phyloP scores from a whole-genome alignment of 1,284 basidiomycete genomes.

The Fistulinella cinereoalba region DNA sequence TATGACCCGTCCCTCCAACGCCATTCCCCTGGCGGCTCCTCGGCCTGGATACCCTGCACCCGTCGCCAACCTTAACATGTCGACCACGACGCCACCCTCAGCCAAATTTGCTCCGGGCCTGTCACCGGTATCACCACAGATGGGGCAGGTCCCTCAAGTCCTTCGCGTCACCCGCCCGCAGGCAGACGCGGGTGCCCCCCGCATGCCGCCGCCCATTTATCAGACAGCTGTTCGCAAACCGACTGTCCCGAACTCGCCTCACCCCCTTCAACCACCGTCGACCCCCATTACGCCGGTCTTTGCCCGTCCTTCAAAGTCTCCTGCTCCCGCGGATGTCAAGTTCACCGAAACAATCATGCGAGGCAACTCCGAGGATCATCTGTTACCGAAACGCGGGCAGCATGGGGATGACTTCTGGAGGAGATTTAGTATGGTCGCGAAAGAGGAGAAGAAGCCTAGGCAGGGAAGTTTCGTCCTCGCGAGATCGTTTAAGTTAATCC shows the following conservation, averaged over 20 bases:
- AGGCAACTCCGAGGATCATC: constrained; percentile 61
- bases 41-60: constrained; percentile 70
- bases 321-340: constrained; percentile 43
- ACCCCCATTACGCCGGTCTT: constrained; percentile 78
- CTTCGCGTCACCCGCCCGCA: constrained; percentile 25
- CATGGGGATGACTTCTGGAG: constrained; percentile 82
- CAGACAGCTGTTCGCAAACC: constrained; percentile 32
- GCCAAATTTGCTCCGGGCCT: constrained; percentile 38
- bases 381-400: constrained; percentile 62
- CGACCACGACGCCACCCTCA: constrained; percentile 42
- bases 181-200: constrained; percentile 21
- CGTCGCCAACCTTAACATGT: constrained; percentile 58
- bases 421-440: constrained; percentile 78
- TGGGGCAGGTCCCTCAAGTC: constrained; percentile 42
- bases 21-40: constrained; percentile 60
- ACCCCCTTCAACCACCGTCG: constrained; percentile 70
- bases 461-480: constrained; percentile 21
- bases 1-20: constrained; percentile 30
- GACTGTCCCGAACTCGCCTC: constrained; percentile 48
- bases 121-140: constrained; percentile 34
- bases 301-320: constrained; percentile 55
- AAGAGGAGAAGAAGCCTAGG: constrained; percentile 64
- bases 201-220: constrained; percentile 36
- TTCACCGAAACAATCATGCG: constrained; percentile 63
- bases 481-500: background rate